Conservation (phyloP, 371 early-diverging fungal species). For the Zopfochytrium polystomum region DNA sequence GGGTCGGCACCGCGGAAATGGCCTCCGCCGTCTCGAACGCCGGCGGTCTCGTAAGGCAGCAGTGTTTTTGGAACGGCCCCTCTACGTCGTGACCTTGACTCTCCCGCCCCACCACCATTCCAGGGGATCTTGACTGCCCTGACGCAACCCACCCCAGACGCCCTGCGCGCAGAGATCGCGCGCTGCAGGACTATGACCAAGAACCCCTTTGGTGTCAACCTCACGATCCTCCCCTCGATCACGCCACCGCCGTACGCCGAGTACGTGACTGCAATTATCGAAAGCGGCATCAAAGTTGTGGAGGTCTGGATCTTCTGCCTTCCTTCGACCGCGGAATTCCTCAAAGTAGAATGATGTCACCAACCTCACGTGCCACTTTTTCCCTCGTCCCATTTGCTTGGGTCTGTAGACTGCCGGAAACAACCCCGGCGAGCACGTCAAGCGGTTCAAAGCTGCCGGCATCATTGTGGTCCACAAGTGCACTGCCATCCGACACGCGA, state of each 20-base stretch:
- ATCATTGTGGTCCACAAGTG: constrained; percentile 74
- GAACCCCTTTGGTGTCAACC: constrained; percentile 77
- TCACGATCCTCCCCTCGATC: constrained; percentile 52
- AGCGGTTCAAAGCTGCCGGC: constrained; percentile 72
- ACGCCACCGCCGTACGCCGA: constrained; percentile 76
- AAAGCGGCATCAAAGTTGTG: constrained; percentile 76
- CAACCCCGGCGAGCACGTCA: constrained; percentile 67
- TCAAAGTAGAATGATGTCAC: background rate
- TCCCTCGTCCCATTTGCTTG: background rate
- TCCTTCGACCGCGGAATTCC: background rate
- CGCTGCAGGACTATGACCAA: constrained; percentile 71
- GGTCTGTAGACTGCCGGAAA: constrained; percentile 52
- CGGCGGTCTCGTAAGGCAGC: constrained; percentile 55
- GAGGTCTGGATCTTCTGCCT: constrained; percentile 39
- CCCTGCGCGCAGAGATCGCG: constrained; percentile 65
- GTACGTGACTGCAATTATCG: constrained; percentile 70
- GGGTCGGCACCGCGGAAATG: constrained; percentile 69
- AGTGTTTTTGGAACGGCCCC: constrained; percentile 1
- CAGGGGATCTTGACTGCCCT: constrained; percentile 49
- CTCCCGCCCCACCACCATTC: background rate
- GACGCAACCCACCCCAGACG: constrained; percentile 84
- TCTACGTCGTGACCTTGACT: background rate
- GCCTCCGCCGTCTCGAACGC: constrained; percentile 64
- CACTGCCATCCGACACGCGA: constrained; percentile 71
- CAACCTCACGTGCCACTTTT: background rate